Percentiles rank a stretch among this genome's conserved stretches.
phyloP scores from a whole-genome alignment of 2,329 filamentous ascomycete genomes.

The Emmonsiellopsis sp. region DNA sequence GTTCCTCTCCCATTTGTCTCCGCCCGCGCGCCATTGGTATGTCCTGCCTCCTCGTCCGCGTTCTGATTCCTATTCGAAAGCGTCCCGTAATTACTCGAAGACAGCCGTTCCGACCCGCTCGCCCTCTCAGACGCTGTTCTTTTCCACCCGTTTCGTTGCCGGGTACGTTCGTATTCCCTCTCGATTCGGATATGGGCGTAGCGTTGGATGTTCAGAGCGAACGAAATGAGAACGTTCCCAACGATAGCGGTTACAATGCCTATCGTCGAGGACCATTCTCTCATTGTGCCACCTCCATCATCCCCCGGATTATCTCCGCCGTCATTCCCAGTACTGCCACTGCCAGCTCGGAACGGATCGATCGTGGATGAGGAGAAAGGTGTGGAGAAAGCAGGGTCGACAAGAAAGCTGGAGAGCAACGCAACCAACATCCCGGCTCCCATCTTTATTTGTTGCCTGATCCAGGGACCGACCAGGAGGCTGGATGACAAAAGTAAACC shows the following conservation, averaged over 20 bases:
- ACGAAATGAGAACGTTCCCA: constrained; percentile 87
- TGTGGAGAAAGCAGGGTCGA: constrained; percentile 2
- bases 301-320: neutral
- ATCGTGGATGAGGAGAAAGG: constrained; percentile 2
- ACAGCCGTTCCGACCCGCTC: neutral
- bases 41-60: neutral
- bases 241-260: constrained; percentile 88
- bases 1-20: constrained; percentile 10
- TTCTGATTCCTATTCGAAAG: constrained; percentile 9
- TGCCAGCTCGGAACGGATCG: neutral
- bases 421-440: constrained; percentile 1
- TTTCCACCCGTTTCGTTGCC: constrained; percentile 47
- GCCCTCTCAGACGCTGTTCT: constrained; percentile 22
- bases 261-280: constrained; percentile 66
- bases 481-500: neutral
- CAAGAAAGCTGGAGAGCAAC: constrained; percentile 3
- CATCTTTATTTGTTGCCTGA: neutral
- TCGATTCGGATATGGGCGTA: constrained; percentile 86
- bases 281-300: constrained; percentile 7
- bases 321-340: neutral
- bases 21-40: neutral
- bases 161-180: constrained; percentile 54
- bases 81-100: constrained; percentile 36
- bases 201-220: constrained; percentile 91
- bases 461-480: neutral